Base-by-base conservation (phyloP, 305 asterid species). In the Fraxinus baroniana region DNA sequence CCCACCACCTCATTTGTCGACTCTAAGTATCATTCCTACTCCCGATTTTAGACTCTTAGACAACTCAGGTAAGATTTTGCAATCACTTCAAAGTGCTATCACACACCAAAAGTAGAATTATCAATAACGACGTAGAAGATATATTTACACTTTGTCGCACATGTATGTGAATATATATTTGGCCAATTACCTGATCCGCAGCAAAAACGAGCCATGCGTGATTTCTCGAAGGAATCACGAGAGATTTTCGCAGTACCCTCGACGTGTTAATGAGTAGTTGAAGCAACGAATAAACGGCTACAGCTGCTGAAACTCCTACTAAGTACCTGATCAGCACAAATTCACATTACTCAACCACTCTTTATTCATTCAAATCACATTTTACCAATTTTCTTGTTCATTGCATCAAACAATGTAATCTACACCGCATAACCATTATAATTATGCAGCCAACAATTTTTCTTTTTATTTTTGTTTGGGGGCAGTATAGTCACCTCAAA, bases 231-330 rank as follows among this genome's bases (percentile, higher is more conserved):
- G 93, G 90, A 82, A 89, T 80, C 30, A 83, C 24, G 0, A 93
- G 86, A 57, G 93, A 83, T 20, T 89, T 91, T 4, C 87, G 88
- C 28, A 88, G 74, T 49, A 91, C 32, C 80, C 90, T 89, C 5
- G 87, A 85, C 13, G 80, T 77, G 52, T 88, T 84, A 1, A 92
- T 87, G 10, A 92, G 82, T 75, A 92, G 87, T 77, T 95, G 98
- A 86, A 95, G 89, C 86, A 90, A 41, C 60, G 97, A 91, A 86
- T 94, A 93, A 71, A 88, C 74, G 41, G 95, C 95, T 36, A 86
- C 98, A 6, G 94, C 97, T 22, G 91, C 95, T 2, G 94, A 90
- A 46, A 93, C 91, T 85, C 97, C 98, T 4, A 92, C 98, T 78
- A 95, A 82, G 80, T 92, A 95, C 92, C 98, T 93, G 87, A 84